Conservation (phyloP, 73 alveolate genomes). For the Blepharisma stoltei region DNA sequence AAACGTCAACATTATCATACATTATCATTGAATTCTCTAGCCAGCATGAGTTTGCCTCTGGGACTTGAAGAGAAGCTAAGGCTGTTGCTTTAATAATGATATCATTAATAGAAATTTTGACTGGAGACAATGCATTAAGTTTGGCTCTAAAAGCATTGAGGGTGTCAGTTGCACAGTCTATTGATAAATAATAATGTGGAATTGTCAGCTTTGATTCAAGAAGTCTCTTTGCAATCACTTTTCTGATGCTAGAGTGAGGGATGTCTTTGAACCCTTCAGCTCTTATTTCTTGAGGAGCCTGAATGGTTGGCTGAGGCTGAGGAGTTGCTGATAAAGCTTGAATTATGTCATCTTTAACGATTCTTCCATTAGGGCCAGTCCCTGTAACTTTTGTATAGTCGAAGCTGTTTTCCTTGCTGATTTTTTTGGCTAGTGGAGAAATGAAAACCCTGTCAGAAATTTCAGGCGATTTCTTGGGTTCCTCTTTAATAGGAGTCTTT, state of each 20-base stretch:
- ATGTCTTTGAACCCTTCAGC: slow-evolving; percentile 40
- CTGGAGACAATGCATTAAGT: slow-evolving; percentile 50
- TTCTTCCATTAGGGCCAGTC: slow-evolving; percentile 83
- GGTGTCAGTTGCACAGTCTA: slow-evolving; percentile 60
- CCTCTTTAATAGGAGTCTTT: slow-evolving; percentile 28
- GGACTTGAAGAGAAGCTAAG: slow-evolving; percentile 59
- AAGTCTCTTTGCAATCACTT: slow-evolving; percentile 65
- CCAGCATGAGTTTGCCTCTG: slow-evolving; percentile 77
- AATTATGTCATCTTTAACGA: slow-evolving; percentile 70
- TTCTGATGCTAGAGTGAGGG: slow-evolving; percentile 56
- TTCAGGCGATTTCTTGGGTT: slow-evolving; percentile 45
- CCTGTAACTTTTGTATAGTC: slow-evolving; percentile 52
- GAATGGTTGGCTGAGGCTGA: slow-evolving; percentile 26
- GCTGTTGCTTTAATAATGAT: slow-evolving; percentile 78
- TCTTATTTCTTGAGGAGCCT: slow-evolving; percentile 35
- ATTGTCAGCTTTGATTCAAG: slow-evolving; percentile 62
- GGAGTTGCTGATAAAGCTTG: slow-evolving; percentile 37
- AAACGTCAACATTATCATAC: slow-evolving; percentile 66
- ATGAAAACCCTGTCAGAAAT: slow-evolving; percentile 46
- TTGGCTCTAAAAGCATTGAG: slow-evolving; percentile 55
- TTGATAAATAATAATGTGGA: slow-evolving; percentile 83
- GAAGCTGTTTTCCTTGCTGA: slow-evolving; percentile 52
- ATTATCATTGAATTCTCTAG: slow-evolving; percentile 63
- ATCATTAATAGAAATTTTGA: slow-evolving; percentile 75
- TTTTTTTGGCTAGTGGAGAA: slow-evolving; percentile 63